Evolutionary conservation across 441 rosid species (phyloP).

Genomic region (Gossypium gossypioides): DNA sequence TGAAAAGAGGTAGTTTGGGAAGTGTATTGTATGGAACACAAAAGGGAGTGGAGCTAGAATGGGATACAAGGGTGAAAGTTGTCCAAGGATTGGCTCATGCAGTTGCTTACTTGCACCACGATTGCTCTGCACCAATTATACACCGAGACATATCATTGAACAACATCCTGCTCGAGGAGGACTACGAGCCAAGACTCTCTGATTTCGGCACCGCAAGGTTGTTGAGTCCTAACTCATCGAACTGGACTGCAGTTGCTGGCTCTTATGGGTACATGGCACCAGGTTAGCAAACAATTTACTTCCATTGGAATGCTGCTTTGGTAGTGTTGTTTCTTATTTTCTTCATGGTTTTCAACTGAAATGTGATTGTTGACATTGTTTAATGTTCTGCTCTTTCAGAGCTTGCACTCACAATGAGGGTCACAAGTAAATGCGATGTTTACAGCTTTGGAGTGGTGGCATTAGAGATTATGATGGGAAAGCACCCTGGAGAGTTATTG

Average conservation of each 20-base stretch:
- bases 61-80: constrained; percentile 38
- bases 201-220: constrained; percentile 62
- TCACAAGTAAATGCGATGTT: constrained; percentile 46
- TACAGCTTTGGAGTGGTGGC: constrained; percentile 56
- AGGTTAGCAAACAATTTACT: constrained; percentile 27
- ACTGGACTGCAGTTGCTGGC: constrained; percentile 54
- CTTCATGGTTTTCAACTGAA: not conserved
- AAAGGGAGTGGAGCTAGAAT: constrained; percentile 29
- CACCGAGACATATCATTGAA: constrained; percentile 53
- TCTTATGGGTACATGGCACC: constrained; percentile 77
- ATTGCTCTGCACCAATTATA: constrained; percentile 46
- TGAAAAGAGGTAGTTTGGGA: constrained; percentile 47
- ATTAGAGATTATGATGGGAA: constrained; percentile 54
- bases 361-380: not conserved
- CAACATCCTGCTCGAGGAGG: constrained; percentile 42
- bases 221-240: constrained; percentile 32
- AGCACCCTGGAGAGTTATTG: constrained; percentile 52
- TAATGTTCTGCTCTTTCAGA: constrained; percentile 29
- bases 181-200: constrained; percentile 37
- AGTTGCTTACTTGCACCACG: constrained; percentile 54
- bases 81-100: constrained; percentile 62
- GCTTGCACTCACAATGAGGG: constrained; percentile 41
- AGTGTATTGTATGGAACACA: constrained; percentile 32
- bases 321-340: not conserved
- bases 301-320: not conserved